Base-by-base conservation (phyloP, 331 rosid genomes). In the Prunus yedoensis region DNA sequence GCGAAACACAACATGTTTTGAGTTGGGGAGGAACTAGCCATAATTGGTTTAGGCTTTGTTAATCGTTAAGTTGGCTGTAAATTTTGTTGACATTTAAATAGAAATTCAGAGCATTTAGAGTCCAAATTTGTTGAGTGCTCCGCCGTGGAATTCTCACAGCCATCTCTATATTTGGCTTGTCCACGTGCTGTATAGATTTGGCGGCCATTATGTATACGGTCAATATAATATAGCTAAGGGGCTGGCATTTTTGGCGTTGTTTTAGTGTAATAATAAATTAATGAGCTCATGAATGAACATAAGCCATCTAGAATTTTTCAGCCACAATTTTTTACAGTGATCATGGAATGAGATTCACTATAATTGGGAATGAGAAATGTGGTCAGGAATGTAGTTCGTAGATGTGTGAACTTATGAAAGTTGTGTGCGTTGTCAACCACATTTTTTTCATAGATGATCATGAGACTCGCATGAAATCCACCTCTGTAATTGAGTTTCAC, bases 61-160 rank as follows among this genome's bases (percentile, higher is more conserved):
- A 1, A 21, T 73, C 13, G 13, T 45, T 58, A 28, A 43, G 68
- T 20, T 45, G 30, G 53, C 2, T 18, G 70, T 65, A 11, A n/a
- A 65, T 13, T 57, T 45, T 58, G 21, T n/a, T 45, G 46, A 47
- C 10, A 73, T 46, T 45, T 32, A 27, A 28, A 17, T 46, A 28
- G 61, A 45, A 17, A 8, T 18, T 50, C 15, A 28, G 25, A 69
- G 27, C 61, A 50, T 5, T 69, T 13, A 2, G 49, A 58, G 41
- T 4, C 77, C 27, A 45, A 18, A 46, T 52, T 65, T 59, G 68
- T 61, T 73, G 69, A 73, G 69, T 25, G 77, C 69, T 73, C 77
- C 60, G 77, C 77, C 77, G 28, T 47, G 35, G 18, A 73, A 73
- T 16, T 46, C 69, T 52, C 66, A 23, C 59, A 32, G 21, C 59